A percentile compares a stretch with the other conserved stretches of the same genome.
phyloP scores from a whole-genome alignment of 2,329 filamentous ascomycete species.

The Cyanodermella asteris region DNA sequence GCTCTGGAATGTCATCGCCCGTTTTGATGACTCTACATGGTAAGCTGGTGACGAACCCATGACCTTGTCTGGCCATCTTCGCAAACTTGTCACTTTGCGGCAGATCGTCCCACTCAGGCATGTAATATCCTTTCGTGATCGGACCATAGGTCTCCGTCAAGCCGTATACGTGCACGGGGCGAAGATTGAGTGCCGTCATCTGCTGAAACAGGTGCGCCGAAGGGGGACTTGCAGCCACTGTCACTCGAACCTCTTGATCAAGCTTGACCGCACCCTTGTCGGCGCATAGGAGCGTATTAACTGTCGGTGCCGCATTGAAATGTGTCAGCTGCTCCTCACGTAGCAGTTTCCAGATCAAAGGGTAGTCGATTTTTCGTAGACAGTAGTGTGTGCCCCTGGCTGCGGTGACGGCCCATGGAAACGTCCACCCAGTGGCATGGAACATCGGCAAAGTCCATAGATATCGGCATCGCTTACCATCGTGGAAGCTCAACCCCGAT shows the following conservation, averaged over 20 bases:
- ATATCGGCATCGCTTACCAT: conserved; percentile 54
- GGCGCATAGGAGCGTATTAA: conserved; percentile 80
- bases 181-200: conserved; percentile 71
- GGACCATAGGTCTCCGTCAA: conserved; percentile 78
- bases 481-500: conserved; percentile 53
- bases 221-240: conserved; percentile 79
- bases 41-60: conserved; percentile 68
- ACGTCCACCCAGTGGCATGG: conserved; percentile 32
- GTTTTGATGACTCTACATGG: conserved; percentile 65
- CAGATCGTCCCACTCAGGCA: conserved; percentile 65
- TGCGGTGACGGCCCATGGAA: conserved; percentile 62
- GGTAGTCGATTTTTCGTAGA: conserved; percentile 84
- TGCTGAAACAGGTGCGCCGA: conserved; percentile 78
- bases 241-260: conserved; percentile 53
- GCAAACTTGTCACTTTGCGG: conserved; percentile 57
- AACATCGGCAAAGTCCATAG: conserved; percentile 88
- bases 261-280: conserved; percentile 52
- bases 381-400: conserved; percentile 91
- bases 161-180: conserved; percentile 86
- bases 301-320: conserved; percentile 87
- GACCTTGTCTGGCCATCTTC: conserved; percentile 82
- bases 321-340: conserved; percentile 78
- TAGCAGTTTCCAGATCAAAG: conserved; percentile 71
- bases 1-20: conserved; percentile 47
- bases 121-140: conserved; percentile 77